phyloP scores from a whole-genome alignment of 345 rosid genomes.

The Citrus unshiu region DNA sequence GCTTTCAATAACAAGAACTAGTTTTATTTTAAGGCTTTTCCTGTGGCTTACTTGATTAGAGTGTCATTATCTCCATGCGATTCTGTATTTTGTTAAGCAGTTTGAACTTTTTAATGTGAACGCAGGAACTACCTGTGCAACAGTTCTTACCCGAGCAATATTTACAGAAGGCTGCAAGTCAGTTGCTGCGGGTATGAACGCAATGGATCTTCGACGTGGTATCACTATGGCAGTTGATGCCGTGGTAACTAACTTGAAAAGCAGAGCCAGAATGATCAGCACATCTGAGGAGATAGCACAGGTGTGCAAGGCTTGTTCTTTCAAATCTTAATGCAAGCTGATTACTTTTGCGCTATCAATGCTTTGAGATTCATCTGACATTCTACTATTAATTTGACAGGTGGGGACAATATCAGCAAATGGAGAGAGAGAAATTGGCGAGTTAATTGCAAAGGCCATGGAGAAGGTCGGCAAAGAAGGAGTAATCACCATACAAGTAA shows the following conservation, averaged over 20 bases:
- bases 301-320: constrained; percentile 17
- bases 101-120: background rate
- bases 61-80: background rate
- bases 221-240: constrained; percentile 90
- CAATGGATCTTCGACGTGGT: constrained; percentile 94
- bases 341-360: background rate
- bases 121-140: constrained; percentile 98
- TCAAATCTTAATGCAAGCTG: background rate
- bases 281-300: constrained; percentile 98
- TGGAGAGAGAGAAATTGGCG: constrained; percentile 98
- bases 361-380: background rate
- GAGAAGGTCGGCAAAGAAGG: constrained; percentile 99
- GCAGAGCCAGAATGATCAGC: constrained; percentile 94
- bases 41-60: background rate
- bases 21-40: background rate
- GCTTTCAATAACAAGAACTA: background rate
- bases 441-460: constrained; percentile 98
- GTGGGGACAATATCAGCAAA: constrained; percentile 98
- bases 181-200: constrained; percentile 95
- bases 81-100: background rate
- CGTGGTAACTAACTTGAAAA: constrained; percentile 83
- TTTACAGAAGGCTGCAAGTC: constrained; percentile 95
- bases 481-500: constrained; percentile 90
- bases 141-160: constrained; percentile 83
- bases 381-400: constrained; percentile 21